Base-by-base conservation (phyloP, 164 flowering plant genomes). In the Berberis thunbergii region DNA sequence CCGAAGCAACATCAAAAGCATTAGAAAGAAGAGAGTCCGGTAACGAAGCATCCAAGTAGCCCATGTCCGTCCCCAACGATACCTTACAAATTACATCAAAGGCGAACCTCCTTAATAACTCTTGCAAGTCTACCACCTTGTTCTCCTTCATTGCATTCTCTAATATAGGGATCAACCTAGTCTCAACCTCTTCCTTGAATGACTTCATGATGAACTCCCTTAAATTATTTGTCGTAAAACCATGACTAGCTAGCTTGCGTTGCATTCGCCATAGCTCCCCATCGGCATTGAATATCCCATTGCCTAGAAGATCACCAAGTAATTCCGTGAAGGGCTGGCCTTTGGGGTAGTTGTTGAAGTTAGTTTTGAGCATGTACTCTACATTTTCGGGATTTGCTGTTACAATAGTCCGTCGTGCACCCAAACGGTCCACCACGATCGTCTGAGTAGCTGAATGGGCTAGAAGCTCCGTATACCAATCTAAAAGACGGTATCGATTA, bases 301-400 rank as follows among this genome's bases (percentile, higher is more conserved):
- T 8, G 7, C 98, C 98, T 2, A 93, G 86, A 48, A 93, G 74
- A 66, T 93, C 96, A 0, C 92, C 94, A n/a, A 93, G 84, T 40
- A 93, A 62, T 6, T 83, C 89, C 0, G 84, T 85, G 71, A 93
- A 83, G 45, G 92, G 89, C 64, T 76, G 69, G 6, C 98, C 98
- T 53, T 93, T 93, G 1, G 98, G 97, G 69, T 65, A 90, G 71
- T 88, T 90, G 4, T 49, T 43, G 77, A 90, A 93, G 61, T 84
- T 83, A 39, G 89, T 77, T 64, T 81, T 84, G 49, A 93, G 84
- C 0, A 93, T 75, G 78, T 93, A 75, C 73, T 93, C 95, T 0
- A 93, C 88, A 62, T 93, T 93, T 10, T 53, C 72, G 0, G 98
- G 97, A 64, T 93, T 90, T 0, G 96, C 89, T 0, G 98, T 93